Evolutionary conservation across 2,329 filamentous ascomycete species (phyloP), one percentile per base, ranked within the genome.

Genomic region (Hymenoscyphus repandus): DNA sequence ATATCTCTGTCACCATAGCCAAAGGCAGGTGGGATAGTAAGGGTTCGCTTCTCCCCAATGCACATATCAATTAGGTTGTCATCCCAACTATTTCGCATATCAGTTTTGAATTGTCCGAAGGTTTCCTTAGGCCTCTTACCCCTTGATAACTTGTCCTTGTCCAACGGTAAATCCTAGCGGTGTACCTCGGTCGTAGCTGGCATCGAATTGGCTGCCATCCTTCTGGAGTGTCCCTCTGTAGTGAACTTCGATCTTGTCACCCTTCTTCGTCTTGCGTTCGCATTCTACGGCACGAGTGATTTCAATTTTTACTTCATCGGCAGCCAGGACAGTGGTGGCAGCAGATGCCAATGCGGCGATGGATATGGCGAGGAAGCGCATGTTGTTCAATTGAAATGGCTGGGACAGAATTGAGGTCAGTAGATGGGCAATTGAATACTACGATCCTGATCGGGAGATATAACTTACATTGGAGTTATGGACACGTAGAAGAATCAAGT

Each of bases 61-160:
- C 93, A 97, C 91, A 97, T 96, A 65, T 88, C 88, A 48, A 93
- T 63, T 36, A 97, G 78, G 45, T 92, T 92, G 67, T 95, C 72
- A 63, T 97, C 92, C 92, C 91, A 96, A 66, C 85, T 88, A 55
- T 17, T 15, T 34, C 32, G 6, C 13, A n/a, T 32, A 36, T 57
- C 33, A 55, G 51, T 41, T 42, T 27, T 15, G 38, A 48, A 7
- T 42, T 45, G 15, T 33, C 42, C 54, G 15, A 37, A 11, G 17
- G 10, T 46, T n/a, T 39, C 15, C 27, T 45, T 33, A 15, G 15
- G 10, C 33, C 33, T 76, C 81, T 63, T 67, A 89, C 84, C 92
- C 92, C 73, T 88, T 85, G 68, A 99, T 99, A 45, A 97, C 93
- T 68, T 86, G 80, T 40, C 90, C 88, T 20, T 73, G 72, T 33